Evolutionary conservation across 257 asterid species (phyloP), one percentile per base, ranked within the genome.

Genomic region (Cruciata laevipes): DNA sequence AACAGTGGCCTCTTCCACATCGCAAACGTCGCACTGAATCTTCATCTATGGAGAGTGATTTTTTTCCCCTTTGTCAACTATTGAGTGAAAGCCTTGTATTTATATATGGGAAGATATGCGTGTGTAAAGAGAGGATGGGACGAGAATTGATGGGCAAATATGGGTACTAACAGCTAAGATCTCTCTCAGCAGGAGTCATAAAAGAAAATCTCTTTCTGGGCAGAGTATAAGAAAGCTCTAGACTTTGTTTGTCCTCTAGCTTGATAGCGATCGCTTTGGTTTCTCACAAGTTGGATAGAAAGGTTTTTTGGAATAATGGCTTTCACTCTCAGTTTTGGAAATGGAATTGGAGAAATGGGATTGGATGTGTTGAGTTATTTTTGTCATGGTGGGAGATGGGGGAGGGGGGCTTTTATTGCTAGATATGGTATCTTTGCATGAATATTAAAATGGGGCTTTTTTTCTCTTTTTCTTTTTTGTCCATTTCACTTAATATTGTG

Each of bases 11-110:
- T 83, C 90, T 75, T 84, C 95, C 66, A 79, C 83, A 18, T 81
- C 86, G 75, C 96, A 90, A 66, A 83, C 95, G 64, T 90, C 97
- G 63, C 97, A 90, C 61, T 83, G 87, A 65, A 91, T 86, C 89
- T 85, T 88, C 95, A 91, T 18, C 57, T 51, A 11, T 17, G 8
- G 9, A 16, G 17, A 17, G 16, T 47, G 10, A 18, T 16, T 37
- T 11, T 42, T 42, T 4, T 16, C 20, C 24, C 47, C 59, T 58
- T 21, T 69, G 58, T 24, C 66, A 24, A 69, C 11, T 37, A 18
- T 16, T 24, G 38, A 14, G 14, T 16, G 51, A 21, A 27, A 47
- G 64, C 35, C 11, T 5, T 64, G 4, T 8, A n/a, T 21, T 38
- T 47, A 73, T 72, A 73, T 38, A 47, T 11, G 7, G n/a, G 14